phyloP scores from a whole-genome alignment of 805 yeast genomes.

The Candida sanyiensis region DNA sequence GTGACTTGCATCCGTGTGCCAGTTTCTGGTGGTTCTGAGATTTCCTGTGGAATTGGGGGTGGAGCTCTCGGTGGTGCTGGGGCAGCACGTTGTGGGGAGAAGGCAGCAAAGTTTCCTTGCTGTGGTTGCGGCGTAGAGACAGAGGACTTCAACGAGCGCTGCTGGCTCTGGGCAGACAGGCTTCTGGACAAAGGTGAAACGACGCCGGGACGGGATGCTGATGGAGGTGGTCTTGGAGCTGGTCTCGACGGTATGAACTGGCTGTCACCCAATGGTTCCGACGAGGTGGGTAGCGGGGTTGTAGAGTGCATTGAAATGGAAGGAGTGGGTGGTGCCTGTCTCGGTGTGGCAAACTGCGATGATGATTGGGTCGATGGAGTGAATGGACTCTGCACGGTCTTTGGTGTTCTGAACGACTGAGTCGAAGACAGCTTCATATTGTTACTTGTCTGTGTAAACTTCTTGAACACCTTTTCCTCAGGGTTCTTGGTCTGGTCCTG shows the following conservation, averaged over 20 bases:
- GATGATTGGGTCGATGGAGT: conserved; percentile 21
- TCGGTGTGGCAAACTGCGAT: conserved; percentile 21
- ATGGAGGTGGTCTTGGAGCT: conserved; percentile 54
- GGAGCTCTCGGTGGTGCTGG: conserved; percentile 26
- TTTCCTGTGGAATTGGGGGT: conserved; percentile 25
- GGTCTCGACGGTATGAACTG: conserved; percentile 63
- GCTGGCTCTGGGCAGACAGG: conserved; percentile 13
- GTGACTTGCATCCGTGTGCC: too few relatives aligned
- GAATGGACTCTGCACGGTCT: conserved; percentile 16
- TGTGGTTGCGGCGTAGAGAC: conserved; percentile 17
- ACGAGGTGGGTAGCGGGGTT: conserved; percentile 5
- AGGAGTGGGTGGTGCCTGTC: conserved; percentile 26
- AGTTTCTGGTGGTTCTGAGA: too few relatives aligned
- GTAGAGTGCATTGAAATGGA: not conserved
- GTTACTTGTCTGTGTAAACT: conserved; percentile 31
- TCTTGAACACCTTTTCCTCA: conserved; percentile 36
- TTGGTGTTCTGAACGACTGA: conserved; percentile 32
- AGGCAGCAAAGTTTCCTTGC: conserved; percentile 8
- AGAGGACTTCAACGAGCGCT: conserved; percentile 17
- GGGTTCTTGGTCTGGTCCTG: conserved; percentile 48
- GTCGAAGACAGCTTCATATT: conserved; percentile 25
- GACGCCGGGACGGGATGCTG: conserved; percentile 18
- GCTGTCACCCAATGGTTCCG: conserved; percentile 24
- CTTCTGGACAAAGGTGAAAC: conserved; percentile 27
- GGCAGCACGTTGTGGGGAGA: conserved; percentile 24